Percentiles rank a stretch among this genome's conserved stretches.
Conservation (phyloP, 352 stramenopile genomes). For the Pythium guiyangense region DNA sequence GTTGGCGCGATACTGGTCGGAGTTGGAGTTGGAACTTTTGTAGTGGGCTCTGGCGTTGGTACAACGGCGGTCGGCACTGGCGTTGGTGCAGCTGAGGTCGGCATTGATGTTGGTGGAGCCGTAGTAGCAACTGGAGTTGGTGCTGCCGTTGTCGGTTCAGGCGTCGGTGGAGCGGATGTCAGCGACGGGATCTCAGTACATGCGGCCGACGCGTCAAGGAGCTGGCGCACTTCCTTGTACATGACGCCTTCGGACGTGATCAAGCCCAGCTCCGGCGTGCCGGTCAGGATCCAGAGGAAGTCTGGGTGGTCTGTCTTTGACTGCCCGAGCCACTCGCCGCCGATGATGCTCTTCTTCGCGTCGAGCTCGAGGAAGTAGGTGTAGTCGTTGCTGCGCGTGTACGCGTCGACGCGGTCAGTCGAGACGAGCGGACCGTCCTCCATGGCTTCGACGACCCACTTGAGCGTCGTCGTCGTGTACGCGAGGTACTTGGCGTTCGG, state of each 20-base stretch:
- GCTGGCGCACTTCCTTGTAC: constrained; percentile 13
- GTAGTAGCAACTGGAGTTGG: not conserved
- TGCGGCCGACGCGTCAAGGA: constrained; percentile 1
- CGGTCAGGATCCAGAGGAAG: constrained; percentile 13
- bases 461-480: constrained; percentile 38
- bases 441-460: constrained; percentile 26
- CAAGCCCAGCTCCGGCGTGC: not conserved
- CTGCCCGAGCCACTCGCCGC: constrained; percentile 15
- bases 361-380: constrained; percentile 20
- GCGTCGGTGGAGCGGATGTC: constrained; percentile 3
- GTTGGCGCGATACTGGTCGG: not conserved
- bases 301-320: constrained; percentile 15
- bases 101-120: constrained; percentile 1
- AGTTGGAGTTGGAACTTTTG: not conserved
- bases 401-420: constrained; percentile 4
- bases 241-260: constrained; percentile 9
- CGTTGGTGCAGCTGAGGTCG: not conserved
- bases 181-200: constrained; percentile 8
- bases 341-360: constrained; percentile 14
- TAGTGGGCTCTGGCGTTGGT: constrained; percentile 3
- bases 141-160: not conserved
- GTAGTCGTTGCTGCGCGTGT: constrained; percentile 10
- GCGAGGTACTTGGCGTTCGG: constrained; percentile 28
- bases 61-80: not conserved
- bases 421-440: constrained; percentile 11